Percentiles rank a stretch among this genome's conserved stretches.
These are phyloP conservation scores for Trametes hirsuta DNA, from an alignment of 1,284 basidiomycete genomes.

Conservation along the genomic window DNA sequence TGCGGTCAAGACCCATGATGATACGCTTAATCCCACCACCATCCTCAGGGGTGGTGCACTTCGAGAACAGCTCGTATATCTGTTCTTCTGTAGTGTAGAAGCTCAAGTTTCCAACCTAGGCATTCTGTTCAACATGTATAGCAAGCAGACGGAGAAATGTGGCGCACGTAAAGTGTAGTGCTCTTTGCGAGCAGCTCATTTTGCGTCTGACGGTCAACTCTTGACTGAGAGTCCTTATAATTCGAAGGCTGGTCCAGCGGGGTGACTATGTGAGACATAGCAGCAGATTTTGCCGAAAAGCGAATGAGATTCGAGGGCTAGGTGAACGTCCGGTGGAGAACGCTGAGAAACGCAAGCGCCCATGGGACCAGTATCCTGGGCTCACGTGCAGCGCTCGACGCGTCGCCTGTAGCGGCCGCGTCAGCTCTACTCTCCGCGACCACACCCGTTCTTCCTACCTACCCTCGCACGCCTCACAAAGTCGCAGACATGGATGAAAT, in stretches of 20 bases:
- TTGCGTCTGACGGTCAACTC: slow-evolving; percentile 72
- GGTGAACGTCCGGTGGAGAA: slow-evolving; percentile 13
- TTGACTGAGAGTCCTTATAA: slow-evolving; percentile 89
- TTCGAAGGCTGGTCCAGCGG: slow-evolving; percentile 92
- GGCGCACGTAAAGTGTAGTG: slow-evolving; percentile 74
- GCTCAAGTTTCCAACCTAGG: slow-evolving; percentile 92
- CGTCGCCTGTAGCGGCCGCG: slow-evolving; percentile 47
- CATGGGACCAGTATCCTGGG: slow-evolving; percentile 6
- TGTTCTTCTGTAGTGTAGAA: slow-evolving; percentile 99
- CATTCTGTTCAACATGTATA: slow-evolving; percentile 4
- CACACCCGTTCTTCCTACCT: slow-evolving; percentile 12
- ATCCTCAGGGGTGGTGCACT: slow-evolving; percentile 87
- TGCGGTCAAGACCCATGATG: slow-evolving; percentile 98
- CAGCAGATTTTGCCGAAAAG: slow-evolving; percentile 9
- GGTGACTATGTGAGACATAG: slow-evolving; percentile 87
- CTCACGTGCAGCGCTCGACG: slow-evolving; percentile 26
- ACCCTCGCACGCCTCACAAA: slow-evolving; percentile 23
- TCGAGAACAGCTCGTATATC: slow-evolving; percentile 97
- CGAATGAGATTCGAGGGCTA: slow-evolving; percentile 14
- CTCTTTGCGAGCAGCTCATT: slow-evolving; percentile 73
- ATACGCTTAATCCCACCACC: slow-evolving; percentile 98
- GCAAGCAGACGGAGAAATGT: slow-evolving; percentile 21
- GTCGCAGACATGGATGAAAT: slow-evolving; percentile 69
- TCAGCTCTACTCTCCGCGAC: slow-evolving; percentile 43
- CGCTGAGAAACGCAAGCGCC: slow-evolving; percentile 10